These are phyloP conservation scores for Diophrys sp. DNA, from an alignment of 73 alveolate species.

Conservation along the genomic window DNA sequence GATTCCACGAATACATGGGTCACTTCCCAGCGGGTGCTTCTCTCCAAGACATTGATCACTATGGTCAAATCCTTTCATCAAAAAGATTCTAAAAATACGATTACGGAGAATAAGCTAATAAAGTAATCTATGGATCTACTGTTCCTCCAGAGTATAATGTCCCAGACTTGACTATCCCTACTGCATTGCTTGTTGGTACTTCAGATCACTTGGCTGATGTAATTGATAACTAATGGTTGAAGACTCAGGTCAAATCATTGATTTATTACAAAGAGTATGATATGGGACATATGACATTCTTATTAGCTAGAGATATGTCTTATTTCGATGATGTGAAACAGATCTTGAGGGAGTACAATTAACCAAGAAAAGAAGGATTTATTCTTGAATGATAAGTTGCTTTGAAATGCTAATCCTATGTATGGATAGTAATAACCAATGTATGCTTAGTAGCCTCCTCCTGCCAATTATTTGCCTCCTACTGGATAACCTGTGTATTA, in stretches of 20 bases:
- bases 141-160: constrained; percentile 89
- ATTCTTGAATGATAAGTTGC: too few species aligned
- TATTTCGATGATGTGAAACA: constrained; percentile 65
- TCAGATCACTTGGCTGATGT: constrained; percentile 63
- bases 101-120: constrained; percentile 38
- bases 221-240: constrained; percentile 41
- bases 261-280: constrained; percentile 62
- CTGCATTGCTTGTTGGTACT: constrained; percentile 63
- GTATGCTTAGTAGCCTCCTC: too few species aligned
- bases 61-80: constrained; percentile 9
- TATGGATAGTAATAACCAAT: too few species aligned
- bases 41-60: constrained; percentile 6
- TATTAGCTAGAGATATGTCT: constrained; percentile 71
- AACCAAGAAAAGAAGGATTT: neutral
- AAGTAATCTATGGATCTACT: constrained; percentile 24
- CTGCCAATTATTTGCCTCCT: too few species aligned
- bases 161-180: constrained; percentile 61
- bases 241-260: constrained; percentile 4
- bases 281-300: constrained; percentile 80
- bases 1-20: constrained; percentile 52
- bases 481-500: too few species aligned
- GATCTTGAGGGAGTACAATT: constrained; percentile 13
- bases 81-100: constrained; percentile 34
- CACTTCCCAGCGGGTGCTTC: constrained; percentile 80
- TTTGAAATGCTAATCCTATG: too few species aligned